Evolutionary conservation across 768 basidiomycete species (phyloP).

Genomic region (Suillus brevipes): DNA sequence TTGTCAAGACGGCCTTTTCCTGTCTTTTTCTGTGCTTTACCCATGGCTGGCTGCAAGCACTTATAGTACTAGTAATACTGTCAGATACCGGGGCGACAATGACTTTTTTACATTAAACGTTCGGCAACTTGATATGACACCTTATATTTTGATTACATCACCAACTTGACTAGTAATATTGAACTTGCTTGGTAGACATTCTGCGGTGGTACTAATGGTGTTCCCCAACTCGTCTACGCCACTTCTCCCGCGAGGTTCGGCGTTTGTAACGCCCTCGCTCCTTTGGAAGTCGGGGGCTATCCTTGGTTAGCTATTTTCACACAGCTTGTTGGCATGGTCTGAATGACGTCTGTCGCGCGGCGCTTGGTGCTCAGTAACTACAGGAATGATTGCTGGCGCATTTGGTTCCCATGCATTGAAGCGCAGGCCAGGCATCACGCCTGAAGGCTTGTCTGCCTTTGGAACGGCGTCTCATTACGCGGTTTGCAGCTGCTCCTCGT

Average conservation of each 20-base stretch:
- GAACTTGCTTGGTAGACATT: neutral
- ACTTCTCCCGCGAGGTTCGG: slow-evolving; percentile 21
- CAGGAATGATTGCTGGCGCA: slow-evolving; percentile 61
- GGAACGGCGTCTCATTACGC: slow-evolving; percentile 62
- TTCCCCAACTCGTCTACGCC: slow-evolving; percentile 33
- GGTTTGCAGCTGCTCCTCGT: slow-evolving; percentile 38
- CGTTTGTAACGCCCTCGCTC: slow-evolving; percentile 21
- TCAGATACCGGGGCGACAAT: neutral
- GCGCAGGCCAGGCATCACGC: slow-evolving; percentile 44
- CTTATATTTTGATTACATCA: neutral
- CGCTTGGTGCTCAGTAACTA: slow-evolving; percentile 31
- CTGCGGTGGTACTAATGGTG: neutral
- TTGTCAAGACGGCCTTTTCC: slow-evolving; percentile 96
- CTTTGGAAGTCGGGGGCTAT: slow-evolving; percentile 46
- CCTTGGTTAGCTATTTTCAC: slow-evolving; percentile 34
- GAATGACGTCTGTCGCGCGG: neutral
- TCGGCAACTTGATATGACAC: neutral
- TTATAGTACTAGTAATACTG: neutral
- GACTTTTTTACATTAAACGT: neutral
- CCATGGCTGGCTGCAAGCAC: slow-evolving; percentile 43
- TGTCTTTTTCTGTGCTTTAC: slow-evolving; percentile 89
- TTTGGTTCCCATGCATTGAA: slow-evolving; percentile 69
- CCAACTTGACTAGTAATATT: too few relatives aligned
- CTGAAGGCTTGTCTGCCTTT: slow-evolving; percentile 60
- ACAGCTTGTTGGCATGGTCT: neutral